These are phyloP conservation scores for Melaleuca alternifolia DNA, from an alignment of 345 rosid species.

Conservation along the genomic window DNA sequence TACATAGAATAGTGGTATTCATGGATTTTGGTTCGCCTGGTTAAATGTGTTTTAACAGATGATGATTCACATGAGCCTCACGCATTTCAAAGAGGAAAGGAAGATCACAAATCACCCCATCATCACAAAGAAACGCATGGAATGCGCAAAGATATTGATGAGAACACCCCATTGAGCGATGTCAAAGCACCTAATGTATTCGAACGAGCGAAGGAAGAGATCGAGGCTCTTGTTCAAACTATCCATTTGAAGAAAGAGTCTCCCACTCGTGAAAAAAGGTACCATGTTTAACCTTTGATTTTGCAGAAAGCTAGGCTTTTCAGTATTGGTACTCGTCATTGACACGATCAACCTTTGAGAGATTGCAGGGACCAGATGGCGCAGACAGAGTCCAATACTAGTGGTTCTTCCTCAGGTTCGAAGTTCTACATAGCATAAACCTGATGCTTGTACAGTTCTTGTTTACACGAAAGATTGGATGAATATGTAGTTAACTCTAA, in stretches of 20 bases:
- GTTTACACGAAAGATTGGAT: background rate
- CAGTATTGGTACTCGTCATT: background rate
- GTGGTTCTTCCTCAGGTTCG: background rate
- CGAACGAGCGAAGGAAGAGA: slow-evolving; percentile 56
- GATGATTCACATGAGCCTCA: background rate
- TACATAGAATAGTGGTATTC: background rate
- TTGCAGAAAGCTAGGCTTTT: background rate
- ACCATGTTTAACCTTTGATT: background rate
- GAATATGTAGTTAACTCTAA: background rate
- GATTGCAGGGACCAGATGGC: background rate
- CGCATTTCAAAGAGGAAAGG: background rate
- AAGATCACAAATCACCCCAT: background rate
- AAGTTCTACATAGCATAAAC: background rate
- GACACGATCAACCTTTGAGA: background rate
- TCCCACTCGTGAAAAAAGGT: slow-evolving; percentile 17
- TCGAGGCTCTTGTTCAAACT: slow-evolving; percentile 43
- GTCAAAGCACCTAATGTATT: slow-evolving; percentile 54
- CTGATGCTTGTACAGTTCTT: background rate
- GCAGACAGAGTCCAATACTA: background rate
- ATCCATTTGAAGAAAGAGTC: slow-evolving; percentile 23
- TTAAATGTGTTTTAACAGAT: background rate
- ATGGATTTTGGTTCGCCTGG: background rate
- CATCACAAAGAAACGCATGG: slow-evolving; percentile 19
- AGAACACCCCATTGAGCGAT: slow-evolving; percentile 17
- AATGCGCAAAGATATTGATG: slow-evolving; percentile 21